phyloP scores from a whole-genome alignment of 768 basidiomycete species.

The Lactarius akahatsu region DNA sequence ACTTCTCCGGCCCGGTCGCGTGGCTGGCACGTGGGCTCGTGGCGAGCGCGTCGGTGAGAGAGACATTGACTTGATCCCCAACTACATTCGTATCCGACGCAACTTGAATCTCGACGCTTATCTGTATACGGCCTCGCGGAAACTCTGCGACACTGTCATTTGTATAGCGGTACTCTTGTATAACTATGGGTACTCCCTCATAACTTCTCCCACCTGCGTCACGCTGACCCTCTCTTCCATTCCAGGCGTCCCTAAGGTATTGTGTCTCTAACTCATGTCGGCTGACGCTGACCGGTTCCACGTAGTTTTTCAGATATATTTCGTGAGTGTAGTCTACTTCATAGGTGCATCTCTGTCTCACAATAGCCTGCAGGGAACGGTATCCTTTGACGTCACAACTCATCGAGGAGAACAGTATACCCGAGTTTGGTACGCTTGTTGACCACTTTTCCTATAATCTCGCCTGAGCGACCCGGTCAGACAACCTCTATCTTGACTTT shows the following conservation, averaged over 20 bases:
- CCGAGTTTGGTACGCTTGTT: conserved; percentile 78
- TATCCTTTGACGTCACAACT: conserved; percentile 98
- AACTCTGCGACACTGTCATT: background rate
- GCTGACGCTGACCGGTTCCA: conserved; percentile 4
- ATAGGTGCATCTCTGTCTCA: background rate
- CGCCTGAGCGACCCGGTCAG: conserved; percentile 39
- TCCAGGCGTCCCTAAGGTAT: conserved; percentile 51
- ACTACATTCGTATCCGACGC: background rate
- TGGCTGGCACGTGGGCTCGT: conserved; percentile 15
- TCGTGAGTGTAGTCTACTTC: conserved; percentile 54
- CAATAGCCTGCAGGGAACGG: conserved; percentile 64
- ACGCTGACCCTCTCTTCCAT: conserved; percentile 11
- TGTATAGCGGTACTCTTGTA: background rate
- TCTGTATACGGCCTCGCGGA: background rate
- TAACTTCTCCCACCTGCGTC: background rate
- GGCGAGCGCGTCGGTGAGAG: background rate
- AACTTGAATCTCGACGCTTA: conserved; percentile 1
- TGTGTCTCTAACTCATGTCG: conserved; percentile 4
- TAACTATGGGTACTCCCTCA: conserved; percentile 25
- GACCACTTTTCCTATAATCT: conserved; percentile 4
- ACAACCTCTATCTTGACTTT: conserved; percentile 92
- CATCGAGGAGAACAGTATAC: conserved; percentile 98
- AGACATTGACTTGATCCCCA: background rate
- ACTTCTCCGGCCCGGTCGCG: no score
- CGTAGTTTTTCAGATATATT: conserved; percentile 93